phyloP scores from a whole-genome alignment of 2,329 filamentous ascomycete genomes.

The Cytospora paraplurivora region DNA sequence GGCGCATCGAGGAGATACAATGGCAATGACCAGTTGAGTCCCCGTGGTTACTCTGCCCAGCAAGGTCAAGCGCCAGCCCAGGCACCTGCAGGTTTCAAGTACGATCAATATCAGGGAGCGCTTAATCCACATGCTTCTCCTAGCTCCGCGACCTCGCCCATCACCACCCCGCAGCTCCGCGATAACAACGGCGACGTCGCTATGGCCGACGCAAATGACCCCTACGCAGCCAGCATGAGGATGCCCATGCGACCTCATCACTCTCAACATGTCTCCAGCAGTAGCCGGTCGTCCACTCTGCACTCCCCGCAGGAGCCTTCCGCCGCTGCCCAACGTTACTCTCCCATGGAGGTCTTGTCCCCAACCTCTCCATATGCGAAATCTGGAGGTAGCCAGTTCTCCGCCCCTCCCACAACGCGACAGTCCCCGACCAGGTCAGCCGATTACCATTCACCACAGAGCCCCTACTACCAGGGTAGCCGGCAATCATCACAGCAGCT shows the following conservation, averaged over 20 bases:
- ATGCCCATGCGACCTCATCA: slow-evolving; percentile 80
- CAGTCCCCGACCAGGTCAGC: slow-evolving; percentile 77
- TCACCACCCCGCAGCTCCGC: slow-evolving; percentile 61
- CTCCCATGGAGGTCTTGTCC: slow-evolving; percentile 88
- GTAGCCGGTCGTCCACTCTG: slow-evolving; percentile 58
- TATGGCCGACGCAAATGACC: slow-evolving; percentile 85
- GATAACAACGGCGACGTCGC: slow-evolving; percentile 75
- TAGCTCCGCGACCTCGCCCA: slow-evolving; percentile 59
- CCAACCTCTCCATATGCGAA: slow-evolving; percentile 76
- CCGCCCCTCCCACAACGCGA: slow-evolving; percentile 57
- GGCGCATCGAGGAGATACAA: slow-evolving; percentile 67
- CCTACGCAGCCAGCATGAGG: slow-evolving; percentile 76
- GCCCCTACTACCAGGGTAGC: slow-evolving; percentile 50
- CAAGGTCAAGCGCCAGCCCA: slow-evolving; percentile 40
- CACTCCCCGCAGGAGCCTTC: slow-evolving; percentile 78
- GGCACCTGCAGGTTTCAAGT: slow-evolving; percentile 63
- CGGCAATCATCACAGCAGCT: slow-evolving; percentile 64
- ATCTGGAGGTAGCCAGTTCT: slow-evolving; percentile 55
- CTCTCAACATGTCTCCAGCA: slow-evolving; percentile 67
- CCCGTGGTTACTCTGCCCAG: slow-evolving; percentile 32
- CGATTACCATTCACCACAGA: slow-evolving; percentile 56
- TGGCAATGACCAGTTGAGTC: slow-evolving; percentile 43
- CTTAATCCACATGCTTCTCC: slow-evolving; percentile 41
- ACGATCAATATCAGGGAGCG: slow-evolving; percentile 64
- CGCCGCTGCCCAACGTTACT: slow-evolving; percentile 86